Percentiles rank a stretch among this genome's conserved stretches.
These are phyloP conservation scores for Pseudonitzschia multiseries DNA, from an alignment of 108 stramenopile genomes.

Conservation along the genomic window DNA sequence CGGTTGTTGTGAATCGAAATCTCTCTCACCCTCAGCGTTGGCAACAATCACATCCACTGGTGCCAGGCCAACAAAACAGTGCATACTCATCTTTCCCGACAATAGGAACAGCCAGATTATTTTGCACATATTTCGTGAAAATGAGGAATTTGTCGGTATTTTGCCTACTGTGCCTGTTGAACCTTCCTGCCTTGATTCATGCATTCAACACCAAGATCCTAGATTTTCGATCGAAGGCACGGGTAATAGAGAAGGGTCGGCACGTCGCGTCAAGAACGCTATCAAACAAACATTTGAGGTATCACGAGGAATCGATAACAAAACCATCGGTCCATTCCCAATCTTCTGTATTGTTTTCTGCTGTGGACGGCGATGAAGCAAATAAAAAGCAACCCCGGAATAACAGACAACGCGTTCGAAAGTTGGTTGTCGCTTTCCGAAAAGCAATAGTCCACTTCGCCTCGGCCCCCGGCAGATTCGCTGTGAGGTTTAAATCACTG, in stretches of 20 bases:
- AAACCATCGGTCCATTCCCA: background rate
- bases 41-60: background rate
- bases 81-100: background rate
- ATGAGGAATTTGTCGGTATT: background rate
- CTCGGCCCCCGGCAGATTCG: background rate
- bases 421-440: constrained; percentile 5
- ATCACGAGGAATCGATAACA: background rate
- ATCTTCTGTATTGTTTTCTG: background rate
- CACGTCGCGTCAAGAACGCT: background rate
- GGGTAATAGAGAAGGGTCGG: background rate
- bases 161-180: background rate
- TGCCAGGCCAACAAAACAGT: background rate
- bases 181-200: constrained; percentile 2
- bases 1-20: too few species aligned
- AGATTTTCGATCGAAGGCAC: background rate
- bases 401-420: background rate
- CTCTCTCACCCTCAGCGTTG: background rate
- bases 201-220: constrained; percentile 1
- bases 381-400: constrained; percentile 17
- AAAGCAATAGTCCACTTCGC: constrained; percentile 5
- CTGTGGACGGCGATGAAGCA: constrained; percentile 9
- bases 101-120: background rate
- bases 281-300: background rate
- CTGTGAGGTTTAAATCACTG: constrained; percentile 23
- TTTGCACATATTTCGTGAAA: background rate